These are phyloP conservation scores for Lasiosphaeria ovina DNA, from an alignment of 495 filamentous ascomycete species.

Conservation along the genomic window DNA sequence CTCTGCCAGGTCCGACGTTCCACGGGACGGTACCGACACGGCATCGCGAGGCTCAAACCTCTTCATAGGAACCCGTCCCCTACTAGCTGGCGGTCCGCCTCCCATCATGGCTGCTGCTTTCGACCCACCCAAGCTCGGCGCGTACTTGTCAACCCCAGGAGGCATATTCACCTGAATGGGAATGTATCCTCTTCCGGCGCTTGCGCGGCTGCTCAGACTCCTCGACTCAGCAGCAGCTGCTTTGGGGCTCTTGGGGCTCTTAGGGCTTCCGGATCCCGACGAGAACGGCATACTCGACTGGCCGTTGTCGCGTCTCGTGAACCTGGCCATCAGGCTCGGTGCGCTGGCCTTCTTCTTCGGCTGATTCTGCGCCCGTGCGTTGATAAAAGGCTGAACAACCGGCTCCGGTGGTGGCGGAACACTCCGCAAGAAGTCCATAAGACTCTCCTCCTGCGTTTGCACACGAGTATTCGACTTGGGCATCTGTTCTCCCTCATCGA, in stretches of 20 bases:
- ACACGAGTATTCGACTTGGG: constrained; percentile 33
- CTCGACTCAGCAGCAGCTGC: constrained; percentile 28
- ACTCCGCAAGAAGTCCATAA: constrained; percentile 85
- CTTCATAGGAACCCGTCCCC: constrained; percentile 46
- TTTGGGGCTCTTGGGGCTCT: constrained; percentile 22
- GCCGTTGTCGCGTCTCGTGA: constrained; percentile 46
- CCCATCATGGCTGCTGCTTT: constrained; percentile 16
- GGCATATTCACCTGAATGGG: constrained; percentile 49
- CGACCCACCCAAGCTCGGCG: constrained; percentile 28
- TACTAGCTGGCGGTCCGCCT: constrained; percentile 20
- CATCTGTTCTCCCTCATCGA: constrained; percentile 45
- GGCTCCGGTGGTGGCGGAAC: constrained; percentile 68
- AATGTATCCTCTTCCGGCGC: constrained; percentile 36
- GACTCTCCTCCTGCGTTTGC: constrained; percentile 61
- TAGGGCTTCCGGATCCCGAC: constrained; percentile 7
- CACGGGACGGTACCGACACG: constrained; percentile 33
- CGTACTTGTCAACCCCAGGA: constrained; percentile 27
- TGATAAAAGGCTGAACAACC: constrained; percentile 37
- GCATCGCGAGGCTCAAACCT: constrained; percentile 54
- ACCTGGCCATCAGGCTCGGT: constrained; percentile 61
- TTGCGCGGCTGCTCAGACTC: constrained; percentile 34
- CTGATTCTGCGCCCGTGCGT: constrained; percentile 29
- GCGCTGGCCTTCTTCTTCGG: constrained; percentile 61
- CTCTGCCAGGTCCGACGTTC: constrained; percentile 72
- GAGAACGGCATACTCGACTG: constrained; percentile 4